Conservation (phyloP, 345 rosid species). For the Corchorus capsularis region DNA sequence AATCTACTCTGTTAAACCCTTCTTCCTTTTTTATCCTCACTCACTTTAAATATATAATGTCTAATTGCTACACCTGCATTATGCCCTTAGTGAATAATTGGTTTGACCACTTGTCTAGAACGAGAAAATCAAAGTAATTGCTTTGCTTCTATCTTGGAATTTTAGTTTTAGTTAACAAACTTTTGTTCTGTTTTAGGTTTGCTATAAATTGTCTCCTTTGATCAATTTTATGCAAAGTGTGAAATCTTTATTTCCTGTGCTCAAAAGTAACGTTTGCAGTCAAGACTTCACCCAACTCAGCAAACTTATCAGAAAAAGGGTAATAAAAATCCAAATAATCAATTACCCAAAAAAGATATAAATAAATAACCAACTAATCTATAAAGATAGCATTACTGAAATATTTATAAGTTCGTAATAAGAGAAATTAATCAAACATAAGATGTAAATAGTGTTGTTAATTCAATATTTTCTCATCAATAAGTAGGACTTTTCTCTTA, state of each 20-base stretch:
- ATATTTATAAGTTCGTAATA: too few species aligned
- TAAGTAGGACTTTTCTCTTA: not conserved
- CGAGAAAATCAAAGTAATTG: not conserved
- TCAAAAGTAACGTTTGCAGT: too few species aligned
- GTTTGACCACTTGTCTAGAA: not conserved
- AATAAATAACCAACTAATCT: too few species aligned
- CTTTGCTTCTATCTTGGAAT: not conserved
- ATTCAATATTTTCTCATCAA: not conserved
- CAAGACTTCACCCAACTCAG: too few species aligned
- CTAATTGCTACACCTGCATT: not conserved
- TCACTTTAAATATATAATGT: not conserved
- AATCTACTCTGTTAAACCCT: constrained; percentile 13
- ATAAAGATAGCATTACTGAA: too few species aligned
- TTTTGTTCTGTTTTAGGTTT: not conserved
- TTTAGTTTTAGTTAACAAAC: not conserved
- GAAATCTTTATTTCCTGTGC: too few species aligned
- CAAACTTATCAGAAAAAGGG: too few species aligned
- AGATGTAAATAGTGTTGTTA: not conserved
- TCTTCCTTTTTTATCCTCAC: not conserved
- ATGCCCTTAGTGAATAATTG: not conserved
- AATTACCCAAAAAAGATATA: too few species aligned
- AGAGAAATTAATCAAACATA: not conserved
- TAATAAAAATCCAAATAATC: too few species aligned
- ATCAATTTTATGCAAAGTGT: too few species aligned
- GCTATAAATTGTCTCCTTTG: too few species aligned